Evolutionary conservation across 345 rosid genomes (phyloP).

Genomic region (Lepidium sativum): DNA sequence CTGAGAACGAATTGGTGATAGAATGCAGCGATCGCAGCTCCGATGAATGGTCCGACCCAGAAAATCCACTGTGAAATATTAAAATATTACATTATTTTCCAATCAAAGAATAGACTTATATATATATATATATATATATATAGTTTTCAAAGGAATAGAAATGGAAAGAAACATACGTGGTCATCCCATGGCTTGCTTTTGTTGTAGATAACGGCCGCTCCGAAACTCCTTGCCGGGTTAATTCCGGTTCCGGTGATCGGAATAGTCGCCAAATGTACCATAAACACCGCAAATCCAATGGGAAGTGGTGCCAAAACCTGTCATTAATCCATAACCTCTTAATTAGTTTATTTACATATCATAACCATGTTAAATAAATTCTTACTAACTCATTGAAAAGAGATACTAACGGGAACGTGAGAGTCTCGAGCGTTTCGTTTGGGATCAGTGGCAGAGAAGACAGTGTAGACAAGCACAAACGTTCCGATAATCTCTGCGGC

Average conservation of each 20-base stretch:
- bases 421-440: constrained; percentile 57
- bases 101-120: neutral
- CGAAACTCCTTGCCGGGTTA: constrained; percentile 95
- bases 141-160: neutral
- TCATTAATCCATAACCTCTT: neutral
- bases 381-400: neutral
- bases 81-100: neutral
- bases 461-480: constrained; percentile 57
- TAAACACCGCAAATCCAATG: constrained; percentile 90
- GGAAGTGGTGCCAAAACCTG: constrained; percentile 97
- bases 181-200: constrained; percentile 81
- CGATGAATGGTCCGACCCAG: constrained; percentile 69
- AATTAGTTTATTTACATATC: neutral
- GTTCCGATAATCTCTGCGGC: constrained; percentile 64
- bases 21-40: constrained; percentile 57
- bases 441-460: constrained; percentile 62
- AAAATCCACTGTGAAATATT: constrained; percentile 46
- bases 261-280: constrained; percentile 92
- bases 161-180: constrained; percentile 38
- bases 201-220: constrained; percentile 83
- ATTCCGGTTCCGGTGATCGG: constrained; percentile 91
- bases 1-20: constrained; percentile 62
- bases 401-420: constrained; percentile 48
- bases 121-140: too few species aligned
- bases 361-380: too few species aligned